phyloP scores from a whole-genome alignment of 495 filamentous ascomycete genomes.

The Aspergillus saccharolyticus region DNA sequence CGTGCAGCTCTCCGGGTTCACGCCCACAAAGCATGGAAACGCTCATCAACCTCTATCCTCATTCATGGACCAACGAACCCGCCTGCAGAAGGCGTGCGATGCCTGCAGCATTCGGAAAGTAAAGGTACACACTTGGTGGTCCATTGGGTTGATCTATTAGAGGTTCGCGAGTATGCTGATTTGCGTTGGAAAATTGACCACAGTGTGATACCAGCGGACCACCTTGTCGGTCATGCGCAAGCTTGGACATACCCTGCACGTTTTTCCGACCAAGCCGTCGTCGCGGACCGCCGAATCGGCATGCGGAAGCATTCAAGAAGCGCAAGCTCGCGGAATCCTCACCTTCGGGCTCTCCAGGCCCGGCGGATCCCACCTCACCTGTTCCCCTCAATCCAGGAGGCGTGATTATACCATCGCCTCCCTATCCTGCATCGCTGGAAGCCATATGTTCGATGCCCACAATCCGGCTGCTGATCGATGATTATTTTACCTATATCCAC shows the following conservation, averaged over 20 bases:
- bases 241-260: conserved; percentile 78
- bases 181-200: not conserved
- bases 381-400: conserved; percentile 20
- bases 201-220: conserved; percentile 78
- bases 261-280: conserved; percentile 73
- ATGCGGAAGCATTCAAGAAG: conserved; percentile 76
- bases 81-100: conserved; percentile 77
- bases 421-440: conserved; percentile 51
- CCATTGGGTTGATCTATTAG: not conserved
- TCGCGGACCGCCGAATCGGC: conserved; percentile 78
- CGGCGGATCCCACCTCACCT: conserved; percentile 21
- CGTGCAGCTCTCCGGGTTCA: conserved; percentile 9
- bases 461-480: conserved; percentile 66
- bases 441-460: conserved; percentile 66
- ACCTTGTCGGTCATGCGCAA: conserved; percentile 74
- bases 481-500: conserved; percentile 88
- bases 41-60: conserved; percentile 14
- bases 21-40: conserved; percentile 23
- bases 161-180: not conserved
- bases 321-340: conserved; percentile 48
- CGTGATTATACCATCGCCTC: conserved; percentile 21
- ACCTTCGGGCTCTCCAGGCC: conserved; percentile 25
- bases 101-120: conserved; percentile 82
- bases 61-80: conserved; percentile 40
- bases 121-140: conserved; percentile 50